Conservation (phyloP, 805 yeast species). For the Teunomyces tritomae region DNA sequence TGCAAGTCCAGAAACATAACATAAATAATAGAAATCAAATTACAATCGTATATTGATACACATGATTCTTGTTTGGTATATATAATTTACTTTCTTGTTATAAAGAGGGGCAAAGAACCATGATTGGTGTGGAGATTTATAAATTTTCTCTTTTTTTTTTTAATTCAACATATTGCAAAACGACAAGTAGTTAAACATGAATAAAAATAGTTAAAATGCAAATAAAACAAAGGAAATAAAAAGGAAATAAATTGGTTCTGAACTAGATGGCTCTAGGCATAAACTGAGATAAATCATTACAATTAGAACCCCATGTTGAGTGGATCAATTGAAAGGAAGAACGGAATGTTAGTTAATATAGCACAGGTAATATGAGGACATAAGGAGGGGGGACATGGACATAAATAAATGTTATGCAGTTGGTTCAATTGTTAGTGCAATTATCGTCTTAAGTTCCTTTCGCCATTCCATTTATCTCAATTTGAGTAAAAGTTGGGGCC, state of each 20-base stretch:
- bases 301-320: background rate
- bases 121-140: background rate
- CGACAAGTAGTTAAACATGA: constrained; percentile 1
- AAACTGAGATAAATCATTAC: background rate
- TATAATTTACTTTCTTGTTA: background rate
- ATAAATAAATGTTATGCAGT: constrained; percentile 1
- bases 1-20: too few species aligned
- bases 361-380: constrained; percentile 4
- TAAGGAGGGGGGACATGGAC: background rate
- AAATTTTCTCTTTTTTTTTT: background rate
- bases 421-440: constrained; percentile 1
- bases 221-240: background rate
- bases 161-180: background rate
- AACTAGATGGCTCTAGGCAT: background rate
- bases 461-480: background rate
- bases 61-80: background rate
- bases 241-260: background rate
- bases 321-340: background rate
- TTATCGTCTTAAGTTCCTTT: background rate
- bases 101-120: background rate
- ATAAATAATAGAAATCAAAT: background rate
- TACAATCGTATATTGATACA: background rate
- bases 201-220: constrained; percentile 2
- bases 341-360: constrained; percentile 1
- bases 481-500: background rate